Evolutionary conservation across 768 basidiomycete species (phyloP).

Genomic region (Mycena pura): DNA sequence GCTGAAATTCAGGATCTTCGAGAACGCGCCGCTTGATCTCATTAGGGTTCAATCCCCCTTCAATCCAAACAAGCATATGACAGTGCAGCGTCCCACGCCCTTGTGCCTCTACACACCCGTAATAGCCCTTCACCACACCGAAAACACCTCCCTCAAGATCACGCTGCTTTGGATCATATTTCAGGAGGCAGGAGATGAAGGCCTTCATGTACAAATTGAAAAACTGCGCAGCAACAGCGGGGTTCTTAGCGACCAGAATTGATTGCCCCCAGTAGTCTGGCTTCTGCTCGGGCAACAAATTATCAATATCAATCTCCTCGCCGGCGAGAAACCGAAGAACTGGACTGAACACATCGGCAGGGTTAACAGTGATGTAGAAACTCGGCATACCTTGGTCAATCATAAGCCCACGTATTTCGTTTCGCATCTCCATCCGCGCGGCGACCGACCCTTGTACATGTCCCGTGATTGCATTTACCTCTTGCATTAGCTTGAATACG

Average conservation of each 20-base stretch:
- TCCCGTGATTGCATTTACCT: neutral
- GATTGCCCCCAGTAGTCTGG: too few species aligned
- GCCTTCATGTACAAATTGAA: too few species aligned
- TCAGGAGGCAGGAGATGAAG: too few species aligned
- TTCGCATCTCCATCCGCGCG: neutral
- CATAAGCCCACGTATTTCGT: neutral
- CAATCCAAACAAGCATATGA: conserved; percentile 31
- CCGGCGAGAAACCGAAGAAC: neutral
- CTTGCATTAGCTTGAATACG: neutral
- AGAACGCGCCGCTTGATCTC: neutral
- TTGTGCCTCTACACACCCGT: conserved; percentile 10
- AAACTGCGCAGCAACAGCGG: too few species aligned
- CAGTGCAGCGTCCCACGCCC: conserved; percentile 37
- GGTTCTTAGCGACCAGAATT: too few species aligned
- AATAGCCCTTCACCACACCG: neutral
- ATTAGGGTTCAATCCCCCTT: neutral
- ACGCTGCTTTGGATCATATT: neutral
- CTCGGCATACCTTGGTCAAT: neutral
- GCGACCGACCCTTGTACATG: neutral
- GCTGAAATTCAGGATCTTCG: neutral
- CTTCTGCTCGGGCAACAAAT: too few species aligned
- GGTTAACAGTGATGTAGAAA: neutral
- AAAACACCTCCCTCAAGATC: neutral
- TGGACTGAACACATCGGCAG: neutral
- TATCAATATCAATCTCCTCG: neutral